These are phyloP conservation scores for Graphilbum fragrans DNA, from an alignment of 2,329 filamentous ascomycete species.

Conservation along the genomic window DNA sequence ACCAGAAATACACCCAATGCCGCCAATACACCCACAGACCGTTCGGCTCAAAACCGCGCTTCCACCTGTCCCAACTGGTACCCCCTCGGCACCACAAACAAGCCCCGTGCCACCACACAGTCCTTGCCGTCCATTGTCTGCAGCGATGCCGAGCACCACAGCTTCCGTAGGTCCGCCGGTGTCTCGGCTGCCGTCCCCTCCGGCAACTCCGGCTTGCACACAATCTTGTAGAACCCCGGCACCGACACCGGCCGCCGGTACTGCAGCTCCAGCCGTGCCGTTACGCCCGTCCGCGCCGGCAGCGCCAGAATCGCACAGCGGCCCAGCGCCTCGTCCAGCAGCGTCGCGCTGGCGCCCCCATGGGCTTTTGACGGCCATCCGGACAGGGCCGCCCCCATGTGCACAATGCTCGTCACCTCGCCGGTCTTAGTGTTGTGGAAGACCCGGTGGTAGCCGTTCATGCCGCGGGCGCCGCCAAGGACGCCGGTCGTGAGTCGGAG, in stretches of 20 bases:
- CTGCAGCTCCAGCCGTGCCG: conserved; percentile 44
- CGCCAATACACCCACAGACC: too few relatives aligned
- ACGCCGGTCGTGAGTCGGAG: conserved; percentile 27
- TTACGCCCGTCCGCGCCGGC: conserved; percentile 36
- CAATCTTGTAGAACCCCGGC: conserved; percentile 52
- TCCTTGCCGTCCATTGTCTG: conserved; percentile 42
- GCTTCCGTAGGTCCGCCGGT: conserved; percentile 26
- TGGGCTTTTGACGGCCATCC: conserved; percentile 65
- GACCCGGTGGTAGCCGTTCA: conserved; percentile 42
- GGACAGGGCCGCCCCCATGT: conserved; percentile 49
- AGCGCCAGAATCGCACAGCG: conserved; percentile 42
- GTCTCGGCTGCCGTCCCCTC: conserved; percentile 13
- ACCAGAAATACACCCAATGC: too few relatives aligned
- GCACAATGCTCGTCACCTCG: conserved; percentile 51
- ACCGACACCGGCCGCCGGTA: conserved; percentile 51
- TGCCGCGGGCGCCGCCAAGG: conserved; percentile 26
- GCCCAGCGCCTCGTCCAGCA: conserved; percentile 59
- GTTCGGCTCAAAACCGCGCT: conserved; percentile 7
- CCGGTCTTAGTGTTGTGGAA: conserved; percentile 50
- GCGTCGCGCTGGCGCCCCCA: conserved; percentile 56
- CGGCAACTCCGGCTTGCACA: conserved; percentile 29
- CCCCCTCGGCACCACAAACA: conserved; percentile 47
- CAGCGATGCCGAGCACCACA: conserved; percentile 40
- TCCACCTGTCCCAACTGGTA: conserved; percentile 17
- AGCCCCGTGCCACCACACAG: conserved; percentile 43